These are phyloP conservation scores for Hypoxylon trugodes DNA, from an alignment of 495 filamentous ascomycete species.

Conservation along the genomic window DNA sequence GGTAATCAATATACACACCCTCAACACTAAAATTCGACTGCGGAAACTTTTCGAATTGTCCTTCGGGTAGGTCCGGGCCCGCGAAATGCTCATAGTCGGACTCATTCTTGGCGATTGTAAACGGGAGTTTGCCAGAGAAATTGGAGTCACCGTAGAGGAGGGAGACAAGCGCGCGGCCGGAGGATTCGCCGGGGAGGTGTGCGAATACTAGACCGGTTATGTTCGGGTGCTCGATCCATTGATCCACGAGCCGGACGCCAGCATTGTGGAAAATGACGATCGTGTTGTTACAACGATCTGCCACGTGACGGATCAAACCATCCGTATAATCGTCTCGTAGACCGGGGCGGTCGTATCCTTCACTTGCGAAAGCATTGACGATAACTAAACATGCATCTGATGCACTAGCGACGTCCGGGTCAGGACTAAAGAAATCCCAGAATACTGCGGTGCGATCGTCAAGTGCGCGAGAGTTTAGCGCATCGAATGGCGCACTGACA, in stretches of 20 bases:
- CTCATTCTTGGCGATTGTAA: conserved; percentile 63
- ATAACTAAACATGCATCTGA: conserved; percentile 68
- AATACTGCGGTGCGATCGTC: conserved; percentile 55
- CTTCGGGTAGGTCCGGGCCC: conserved; percentile 24
- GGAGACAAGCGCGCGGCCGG: conserved; percentile 58
- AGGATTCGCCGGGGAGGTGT: conserved; percentile 62
- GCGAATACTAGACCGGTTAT: conserved; percentile 62
- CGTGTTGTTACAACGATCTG: conserved; percentile 58
- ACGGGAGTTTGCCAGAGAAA: conserved; percentile 67
- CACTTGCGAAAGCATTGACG: conserved; percentile 60
- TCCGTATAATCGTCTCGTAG: conserved; percentile 55
- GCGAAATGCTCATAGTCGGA: conserved; percentile 57
- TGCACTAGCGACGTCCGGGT: conserved; percentile 39
- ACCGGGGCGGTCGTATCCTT: conserved; percentile 49
- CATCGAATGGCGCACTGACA: conserved; percentile 59
- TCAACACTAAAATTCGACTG: conserved; percentile 62
- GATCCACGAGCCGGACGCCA: conserved; percentile 58
- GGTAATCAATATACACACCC: conserved; percentile 66
- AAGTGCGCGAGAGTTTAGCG: conserved; percentile 52
- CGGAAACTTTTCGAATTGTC: conserved; percentile 45
- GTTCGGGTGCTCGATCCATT: conserved; percentile 60
- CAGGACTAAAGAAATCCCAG: conserved; percentile 48
- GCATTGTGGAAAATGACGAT: conserved; percentile 63
- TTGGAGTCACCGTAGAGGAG: conserved; percentile 62
- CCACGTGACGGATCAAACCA: conserved; percentile 57